These are phyloP conservation scores for Puccinia hordei DNA, from an alignment of 1,284 basidiomycete genomes.

Conservation along the genomic window DNA sequence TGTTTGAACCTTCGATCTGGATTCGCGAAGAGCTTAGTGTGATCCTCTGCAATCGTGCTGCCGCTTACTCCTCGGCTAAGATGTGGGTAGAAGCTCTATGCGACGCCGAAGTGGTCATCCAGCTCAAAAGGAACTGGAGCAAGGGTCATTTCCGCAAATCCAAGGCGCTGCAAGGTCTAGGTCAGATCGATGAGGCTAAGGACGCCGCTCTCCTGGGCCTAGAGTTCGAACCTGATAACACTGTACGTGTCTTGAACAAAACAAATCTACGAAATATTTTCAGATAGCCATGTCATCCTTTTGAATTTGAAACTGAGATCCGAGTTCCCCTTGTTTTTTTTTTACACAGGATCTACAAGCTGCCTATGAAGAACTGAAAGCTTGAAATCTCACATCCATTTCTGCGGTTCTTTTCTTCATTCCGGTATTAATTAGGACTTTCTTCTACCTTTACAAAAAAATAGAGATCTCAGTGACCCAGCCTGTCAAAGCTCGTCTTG, in stretches of 20 bases:
- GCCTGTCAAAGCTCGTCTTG: neutral
- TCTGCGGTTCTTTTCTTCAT: neutral
- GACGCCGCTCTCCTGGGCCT: constrained; percentile 80
- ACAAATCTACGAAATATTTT: no score
- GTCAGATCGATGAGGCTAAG: constrained; percentile 72
- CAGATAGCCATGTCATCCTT: neutral
- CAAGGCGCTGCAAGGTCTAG: constrained; percentile 79
- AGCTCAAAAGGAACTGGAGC: constrained; percentile 82
- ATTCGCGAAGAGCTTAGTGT: constrained; percentile 87
- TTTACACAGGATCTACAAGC: constrained; percentile 21
- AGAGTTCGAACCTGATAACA: constrained; percentile 83
- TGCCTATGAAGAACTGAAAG: constrained; percentile 3
- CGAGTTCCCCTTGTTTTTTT: neutral
- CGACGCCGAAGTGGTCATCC: constrained; percentile 87
- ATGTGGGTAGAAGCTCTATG: constrained; percentile 80
- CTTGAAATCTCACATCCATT: neutral
- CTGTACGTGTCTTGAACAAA: constrained; percentile 53
- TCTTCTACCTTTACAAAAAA: neutral
- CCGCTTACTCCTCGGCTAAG: constrained; percentile 74
- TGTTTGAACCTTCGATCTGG: constrained; percentile 81
- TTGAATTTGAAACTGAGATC: neutral
- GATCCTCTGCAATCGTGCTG: constrained; percentile 85
- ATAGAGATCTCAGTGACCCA: neutral
- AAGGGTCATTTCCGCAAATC: constrained; percentile 95
- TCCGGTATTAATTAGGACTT: neutral